A percentile compares a stretch with the other conserved stretches of the same genome.
phyloP scores from a whole-genome alignment of 768 basidiomycete genomes.

The Mycena vulgaris region DNA sequence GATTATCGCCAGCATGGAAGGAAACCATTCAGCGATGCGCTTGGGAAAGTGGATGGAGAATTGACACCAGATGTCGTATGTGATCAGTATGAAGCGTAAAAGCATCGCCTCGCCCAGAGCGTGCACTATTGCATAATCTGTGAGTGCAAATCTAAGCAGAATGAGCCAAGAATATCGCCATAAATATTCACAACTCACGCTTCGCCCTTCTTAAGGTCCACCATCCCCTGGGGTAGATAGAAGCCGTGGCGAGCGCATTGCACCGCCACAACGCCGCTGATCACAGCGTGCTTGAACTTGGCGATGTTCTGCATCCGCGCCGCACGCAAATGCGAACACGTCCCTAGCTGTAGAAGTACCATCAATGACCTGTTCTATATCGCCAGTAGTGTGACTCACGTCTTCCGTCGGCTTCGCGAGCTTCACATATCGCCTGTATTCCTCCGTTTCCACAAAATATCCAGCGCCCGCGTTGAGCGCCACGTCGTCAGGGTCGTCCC shows the following conservation, averaged over 20 bases:
- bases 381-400: background rate
- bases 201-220: slow-evolving; percentile 20
- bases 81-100: slow-evolving; percentile 40
- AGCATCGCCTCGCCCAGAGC: background rate
- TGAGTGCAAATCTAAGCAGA: slow-evolving; percentile 11
- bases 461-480: background rate
- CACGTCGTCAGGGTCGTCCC: background rate
- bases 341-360: background rate
- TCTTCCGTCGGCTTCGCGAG: background rate
- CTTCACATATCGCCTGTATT: background rate
- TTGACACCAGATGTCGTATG: slow-evolving; percentile 51
- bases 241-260: slow-evolving; percentile 49
- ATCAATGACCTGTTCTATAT: no score
- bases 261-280: slow-evolving; percentile 46
- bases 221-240: slow-evolving; percentile 36
- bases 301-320: slow-evolving; percentile 46
- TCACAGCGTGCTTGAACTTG: slow-evolving; percentile 47
- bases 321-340: slow-evolving; percentile 45
- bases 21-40: slow-evolving; percentile 29
- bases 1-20: no score
- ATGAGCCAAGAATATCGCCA: background rate
- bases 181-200: background rate
- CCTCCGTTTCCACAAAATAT: background rate
- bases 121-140: background rate
- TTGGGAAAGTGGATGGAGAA: slow-evolving; percentile 37